Evolutionary conservation across 2,329 filamentous ascomycete genomes (phyloP).

Genomic region (Kalaharituber pfeilii): DNA sequence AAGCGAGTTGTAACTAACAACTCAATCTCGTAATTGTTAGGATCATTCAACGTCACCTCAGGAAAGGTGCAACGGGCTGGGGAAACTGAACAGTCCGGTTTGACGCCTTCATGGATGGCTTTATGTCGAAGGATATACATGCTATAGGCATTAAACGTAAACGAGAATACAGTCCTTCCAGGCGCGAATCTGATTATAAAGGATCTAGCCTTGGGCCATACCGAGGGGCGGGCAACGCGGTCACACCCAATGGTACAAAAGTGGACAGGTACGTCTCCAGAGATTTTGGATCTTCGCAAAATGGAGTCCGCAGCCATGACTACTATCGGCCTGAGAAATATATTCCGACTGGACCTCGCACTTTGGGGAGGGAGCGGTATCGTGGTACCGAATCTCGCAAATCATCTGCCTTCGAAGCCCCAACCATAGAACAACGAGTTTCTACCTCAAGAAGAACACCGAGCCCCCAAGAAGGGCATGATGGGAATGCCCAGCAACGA

Average conservation of each 20-base stretch:
- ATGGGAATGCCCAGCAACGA: too few relatives aligned
- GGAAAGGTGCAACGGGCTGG: background rate
- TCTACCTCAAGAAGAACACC: background rate
- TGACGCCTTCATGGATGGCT: background rate
- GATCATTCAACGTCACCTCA: background rate
- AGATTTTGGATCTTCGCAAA: background rate
- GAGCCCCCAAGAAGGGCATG: background rate
- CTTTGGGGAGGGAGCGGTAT: background rate
- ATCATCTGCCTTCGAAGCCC: background rate
- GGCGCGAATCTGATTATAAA: background rate
- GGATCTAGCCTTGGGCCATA: background rate
- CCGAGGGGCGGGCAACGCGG: background rate
- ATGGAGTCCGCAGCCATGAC: background rate
- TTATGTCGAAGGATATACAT: background rate
- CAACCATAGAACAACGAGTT: background rate
- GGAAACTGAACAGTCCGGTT: background rate
- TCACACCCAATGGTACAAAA: background rate
- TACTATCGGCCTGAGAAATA: background rate
- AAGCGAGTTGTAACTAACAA: background rate
- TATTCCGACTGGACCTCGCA: background rate
- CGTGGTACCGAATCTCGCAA: background rate
- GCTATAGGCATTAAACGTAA: background rate
- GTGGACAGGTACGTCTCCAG: background rate
- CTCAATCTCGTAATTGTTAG: slow-evolving; percentile 1
- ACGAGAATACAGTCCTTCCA: background rate